Base-by-base conservation (phyloP, 768 basidiomycete species). In the Suillus sp. region DNA sequence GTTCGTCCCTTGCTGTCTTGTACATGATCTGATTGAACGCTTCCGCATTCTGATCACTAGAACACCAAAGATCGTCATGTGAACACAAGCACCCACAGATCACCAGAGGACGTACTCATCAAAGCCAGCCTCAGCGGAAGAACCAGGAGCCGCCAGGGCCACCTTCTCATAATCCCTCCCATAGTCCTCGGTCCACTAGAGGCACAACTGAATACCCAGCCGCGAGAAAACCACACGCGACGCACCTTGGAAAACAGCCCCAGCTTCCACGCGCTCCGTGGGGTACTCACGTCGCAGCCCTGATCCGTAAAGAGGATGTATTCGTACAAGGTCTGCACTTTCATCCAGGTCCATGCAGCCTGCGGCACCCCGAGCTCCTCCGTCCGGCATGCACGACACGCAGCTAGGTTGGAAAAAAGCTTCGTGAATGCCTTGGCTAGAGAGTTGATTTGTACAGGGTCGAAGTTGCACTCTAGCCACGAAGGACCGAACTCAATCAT, bases 401-500 rank as follows among this genome's bases (percentile, higher is more conserved):
- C 56, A 7, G 56, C 37, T 30, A 57, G 25, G 27, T 57, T 57
- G 0, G 56, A 57, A 40, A 57, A 57, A 5, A 57, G 4, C 25
- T 18, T 57, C 3, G 38, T 40, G 27, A 57, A 57, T 11, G 38
- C 56, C 10, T 30, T 40, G 9, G 56, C 56, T 40, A 57, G 11
- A 20, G 18, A 40, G 18, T 3, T 20, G 18, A 57, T 42, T 13
- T 57, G 56, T 3, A 20, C 56, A 20, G 56, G 37, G 22, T 42
- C 27, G 10, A 57, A 57, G 56, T 57, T 40, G 13, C 56, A 57
- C 6, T 57, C 56, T 18, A 57, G 18, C 56, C 56, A 57, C 18
- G 56, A 57, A 40, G 56, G 56, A 40, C 56, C 56, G 11, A 57
- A 57, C 27, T 57, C 56, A 10, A 57, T 4, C 56, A 57, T 57